phyloP scores from a whole-genome alignment of 805 yeast species.

The Barnettozyma vustinii region DNA sequence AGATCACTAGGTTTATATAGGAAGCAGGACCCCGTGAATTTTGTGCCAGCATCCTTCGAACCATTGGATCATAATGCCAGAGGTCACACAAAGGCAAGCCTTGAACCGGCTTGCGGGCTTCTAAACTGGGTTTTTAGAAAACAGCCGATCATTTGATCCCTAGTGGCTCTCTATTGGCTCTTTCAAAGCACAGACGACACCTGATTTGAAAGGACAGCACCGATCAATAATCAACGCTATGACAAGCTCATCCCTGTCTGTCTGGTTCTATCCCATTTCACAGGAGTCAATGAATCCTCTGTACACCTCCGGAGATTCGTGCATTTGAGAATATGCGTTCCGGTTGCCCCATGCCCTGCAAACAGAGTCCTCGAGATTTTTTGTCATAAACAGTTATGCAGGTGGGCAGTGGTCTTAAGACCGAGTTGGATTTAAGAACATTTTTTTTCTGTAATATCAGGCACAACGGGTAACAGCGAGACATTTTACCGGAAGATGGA shows the following conservation, averaged over 20 bases:
- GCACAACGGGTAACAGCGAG: neutral
- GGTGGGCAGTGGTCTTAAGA: slow-evolving; percentile 1
- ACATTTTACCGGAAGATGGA: neutral
- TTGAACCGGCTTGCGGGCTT: neutral
- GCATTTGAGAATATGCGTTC: neutral
- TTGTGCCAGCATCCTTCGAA: neutral
- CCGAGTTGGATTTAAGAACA: slow-evolving; percentile 4
- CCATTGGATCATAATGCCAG: neutral
- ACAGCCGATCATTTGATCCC: neutral
- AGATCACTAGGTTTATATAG: neutral
- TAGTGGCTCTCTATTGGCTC: neutral
- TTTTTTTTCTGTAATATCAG: neutral
- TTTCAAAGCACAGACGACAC: neutral
- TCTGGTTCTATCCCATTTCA: too few species aligned
- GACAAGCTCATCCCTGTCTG: neutral
- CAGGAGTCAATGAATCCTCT: neutral
- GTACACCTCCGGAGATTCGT: neutral
- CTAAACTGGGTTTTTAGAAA: neutral
- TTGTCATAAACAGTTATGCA: slow-evolving; percentile 7
- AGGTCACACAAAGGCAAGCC: neutral
- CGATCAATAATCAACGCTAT: neutral
- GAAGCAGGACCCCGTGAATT: neutral
- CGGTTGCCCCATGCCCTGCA: neutral
- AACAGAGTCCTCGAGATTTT: neutral
- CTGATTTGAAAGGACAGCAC: neutral